Evolutionary conservation across 768 basidiomycete genomes (phyloP).

Genomic region (Russula brevipes): DNA sequence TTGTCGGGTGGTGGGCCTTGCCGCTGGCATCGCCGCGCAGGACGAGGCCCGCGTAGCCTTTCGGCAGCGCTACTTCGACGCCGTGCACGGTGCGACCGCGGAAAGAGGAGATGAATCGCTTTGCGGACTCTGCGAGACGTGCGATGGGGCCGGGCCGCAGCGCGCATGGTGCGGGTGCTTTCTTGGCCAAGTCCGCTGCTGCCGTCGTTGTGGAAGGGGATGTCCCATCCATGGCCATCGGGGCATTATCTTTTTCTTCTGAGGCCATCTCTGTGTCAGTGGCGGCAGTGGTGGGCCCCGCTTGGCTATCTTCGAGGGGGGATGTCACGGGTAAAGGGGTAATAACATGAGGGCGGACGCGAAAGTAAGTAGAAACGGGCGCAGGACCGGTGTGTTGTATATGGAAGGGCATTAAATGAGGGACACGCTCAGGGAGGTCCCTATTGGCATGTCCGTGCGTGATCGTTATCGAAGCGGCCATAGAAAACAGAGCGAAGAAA

Average conservation of each 20-base stretch:
- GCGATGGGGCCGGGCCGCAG: neutral
- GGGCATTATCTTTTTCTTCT: neutral
- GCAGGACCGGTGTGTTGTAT: conserved; percentile 67
- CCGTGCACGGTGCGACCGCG: conserved; percentile 74
- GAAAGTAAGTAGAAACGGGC: conserved; percentile 69
- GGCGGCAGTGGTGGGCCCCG: neutral
- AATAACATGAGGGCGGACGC: conserved; percentile 36
- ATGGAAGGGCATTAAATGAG: conserved; percentile 81
- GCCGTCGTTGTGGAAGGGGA: neutral
- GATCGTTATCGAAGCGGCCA: conserved; percentile 11
- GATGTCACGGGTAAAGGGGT: conserved; percentile 12
- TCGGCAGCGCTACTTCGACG: conserved; percentile 52
- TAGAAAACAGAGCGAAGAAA: too few species aligned
- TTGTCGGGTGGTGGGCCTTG: conserved; percentile 7
- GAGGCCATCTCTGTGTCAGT: neutral
- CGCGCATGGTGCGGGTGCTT: neutral
- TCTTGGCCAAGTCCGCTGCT: neutral
- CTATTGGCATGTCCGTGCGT: neutral
- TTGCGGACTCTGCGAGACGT: conserved; percentile 22
- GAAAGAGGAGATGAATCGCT: conserved; percentile 59
- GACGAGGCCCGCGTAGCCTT: conserved; percentile 64
- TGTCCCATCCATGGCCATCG: neutral
- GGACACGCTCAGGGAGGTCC: conserved; percentile 27
- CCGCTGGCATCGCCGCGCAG: conserved; percentile 36
- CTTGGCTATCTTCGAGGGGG: neutral